These are phyloP conservation scores for Brettanomyces nanus DNA, from an alignment of 805 yeast species.

Conservation along the genomic window DNA sequence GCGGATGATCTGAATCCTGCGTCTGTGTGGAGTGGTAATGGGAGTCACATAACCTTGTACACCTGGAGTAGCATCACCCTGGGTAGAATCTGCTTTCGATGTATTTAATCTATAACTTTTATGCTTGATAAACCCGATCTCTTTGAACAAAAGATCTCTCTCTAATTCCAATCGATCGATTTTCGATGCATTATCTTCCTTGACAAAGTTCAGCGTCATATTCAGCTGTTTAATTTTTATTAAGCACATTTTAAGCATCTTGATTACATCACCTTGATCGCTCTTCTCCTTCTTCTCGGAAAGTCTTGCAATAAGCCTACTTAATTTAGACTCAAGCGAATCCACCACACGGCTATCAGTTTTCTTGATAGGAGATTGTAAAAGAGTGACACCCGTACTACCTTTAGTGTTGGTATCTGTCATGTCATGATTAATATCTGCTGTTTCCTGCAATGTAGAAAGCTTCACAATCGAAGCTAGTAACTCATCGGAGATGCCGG, in stretches of 20 bases:
- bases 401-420: neutral
- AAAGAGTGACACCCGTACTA: too few relatives aligned
- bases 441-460: conserved; percentile 5
- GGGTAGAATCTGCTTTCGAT: neutral
- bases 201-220: conserved; percentile 11
- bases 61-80: neutral
- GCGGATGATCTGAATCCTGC: neutral
- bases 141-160: conserved; percentile 17
- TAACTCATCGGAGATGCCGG: conserved; percentile 7
- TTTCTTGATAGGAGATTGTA: conserved; percentile 7
- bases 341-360: conserved; percentile 16
- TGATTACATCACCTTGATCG: conserved; percentile 6
- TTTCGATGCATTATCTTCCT: conserved; percentile 12
- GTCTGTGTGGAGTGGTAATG: conserved; percentile 1
- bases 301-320: conserved; percentile 8
- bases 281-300: too few relatives aligned
- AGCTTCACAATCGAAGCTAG: conserved; percentile 6
- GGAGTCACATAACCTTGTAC: conserved; percentile 1
- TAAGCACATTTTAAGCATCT: conserved; percentile 11
- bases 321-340: conserved; percentile 14
- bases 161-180: conserved; percentile 18
- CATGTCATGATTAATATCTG: neutral
- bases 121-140: conserved; percentile 17
- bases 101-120: conserved; percentile 1
- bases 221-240: conserved; percentile 14